Evolutionary conservation across 164 flowering plant genomes (phyloP).

Genomic region (Buxus sempervirens): DNA sequence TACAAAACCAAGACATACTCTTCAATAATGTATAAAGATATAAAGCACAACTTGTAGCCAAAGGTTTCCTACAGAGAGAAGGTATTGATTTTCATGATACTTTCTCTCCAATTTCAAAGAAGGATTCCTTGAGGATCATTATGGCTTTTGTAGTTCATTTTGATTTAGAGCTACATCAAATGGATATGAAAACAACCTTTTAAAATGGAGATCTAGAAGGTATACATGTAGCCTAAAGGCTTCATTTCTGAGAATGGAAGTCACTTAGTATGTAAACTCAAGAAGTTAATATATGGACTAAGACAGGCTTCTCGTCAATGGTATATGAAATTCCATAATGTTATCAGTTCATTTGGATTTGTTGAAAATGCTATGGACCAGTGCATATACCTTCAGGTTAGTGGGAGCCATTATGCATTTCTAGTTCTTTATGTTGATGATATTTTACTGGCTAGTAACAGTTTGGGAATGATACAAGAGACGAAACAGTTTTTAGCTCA

Average conservation of each 20-base stretch:
- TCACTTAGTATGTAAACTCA: no score
- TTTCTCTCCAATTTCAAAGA: not conserved
- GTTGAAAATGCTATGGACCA: not conserved
- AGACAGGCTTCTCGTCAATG: conserved; percentile 3
- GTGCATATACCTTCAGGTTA: conserved; percentile 5
- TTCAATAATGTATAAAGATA: not conserved
- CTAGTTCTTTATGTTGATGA: conserved; percentile 4
- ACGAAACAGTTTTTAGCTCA: not conserved
- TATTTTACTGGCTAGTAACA: conserved; percentile 7
- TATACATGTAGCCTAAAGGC: no score
- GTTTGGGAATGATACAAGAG: not conserved
- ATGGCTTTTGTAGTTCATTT: no score
- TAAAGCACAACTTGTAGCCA: not conserved
- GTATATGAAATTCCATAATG: not conserved
- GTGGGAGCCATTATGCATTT: not conserved
- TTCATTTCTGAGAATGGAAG: not conserved
- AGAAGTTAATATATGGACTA: not conserved
- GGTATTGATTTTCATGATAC: not conserved
- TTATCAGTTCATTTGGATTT: not conserved
- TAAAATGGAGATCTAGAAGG: not conserved
- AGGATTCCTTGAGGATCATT: no score
- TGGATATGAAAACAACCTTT: no score
- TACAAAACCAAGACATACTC: not conserved
- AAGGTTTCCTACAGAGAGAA: not conserved
- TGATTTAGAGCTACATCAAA: no score